phyloP scores from a whole-genome alignment of 441 rosid species.

The Populus hybrid region DNA sequence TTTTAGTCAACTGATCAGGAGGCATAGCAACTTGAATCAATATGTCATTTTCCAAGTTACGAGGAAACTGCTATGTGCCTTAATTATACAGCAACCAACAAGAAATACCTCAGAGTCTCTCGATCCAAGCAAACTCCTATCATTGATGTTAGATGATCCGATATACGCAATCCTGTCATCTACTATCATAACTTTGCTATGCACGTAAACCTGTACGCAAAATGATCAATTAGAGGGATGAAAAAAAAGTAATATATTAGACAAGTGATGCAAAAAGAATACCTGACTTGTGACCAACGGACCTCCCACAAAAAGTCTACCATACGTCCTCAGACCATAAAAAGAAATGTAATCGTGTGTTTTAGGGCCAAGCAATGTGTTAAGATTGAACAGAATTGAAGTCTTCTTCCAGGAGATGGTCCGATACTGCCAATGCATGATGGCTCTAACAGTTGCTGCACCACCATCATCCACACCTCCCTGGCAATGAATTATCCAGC shows the following conservation, averaged over 20 bases:
- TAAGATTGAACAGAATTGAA: conserved; percentile 80
- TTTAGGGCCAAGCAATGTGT: conserved; percentile 59
- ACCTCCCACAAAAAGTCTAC: conserved; percentile 76
- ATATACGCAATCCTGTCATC: conserved; percentile 71
- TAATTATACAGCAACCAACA: background rate
- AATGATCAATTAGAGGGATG: background rate
- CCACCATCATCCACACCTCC: conserved; percentile 98
- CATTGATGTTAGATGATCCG: conserved; percentile 97
- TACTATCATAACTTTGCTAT: conserved; percentile 90
- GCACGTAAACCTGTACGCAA: conserved; percentile 77
- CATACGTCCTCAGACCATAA: conserved; percentile 86
- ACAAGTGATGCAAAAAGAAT: background rate
- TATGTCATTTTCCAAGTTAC: background rate
- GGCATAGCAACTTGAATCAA: background rate
- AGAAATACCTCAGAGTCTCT: conserved; percentile 92
- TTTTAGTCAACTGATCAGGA: background rate
- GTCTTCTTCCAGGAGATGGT: conserved; percentile 84
- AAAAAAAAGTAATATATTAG: background rate
- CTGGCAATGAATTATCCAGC: conserved; percentile 36
- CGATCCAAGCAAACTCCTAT: conserved; percentile 95
- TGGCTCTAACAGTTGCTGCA: conserved; percentile 97
- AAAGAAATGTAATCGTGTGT: conserved; percentile 85
- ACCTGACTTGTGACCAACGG: conserved; percentile 95
- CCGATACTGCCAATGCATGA: conserved; percentile 99
- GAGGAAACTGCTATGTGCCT: background rate